Base-by-base conservation (phyloP, 2,329 filamentous ascomycete species). In the Didymella sp. region DNA sequence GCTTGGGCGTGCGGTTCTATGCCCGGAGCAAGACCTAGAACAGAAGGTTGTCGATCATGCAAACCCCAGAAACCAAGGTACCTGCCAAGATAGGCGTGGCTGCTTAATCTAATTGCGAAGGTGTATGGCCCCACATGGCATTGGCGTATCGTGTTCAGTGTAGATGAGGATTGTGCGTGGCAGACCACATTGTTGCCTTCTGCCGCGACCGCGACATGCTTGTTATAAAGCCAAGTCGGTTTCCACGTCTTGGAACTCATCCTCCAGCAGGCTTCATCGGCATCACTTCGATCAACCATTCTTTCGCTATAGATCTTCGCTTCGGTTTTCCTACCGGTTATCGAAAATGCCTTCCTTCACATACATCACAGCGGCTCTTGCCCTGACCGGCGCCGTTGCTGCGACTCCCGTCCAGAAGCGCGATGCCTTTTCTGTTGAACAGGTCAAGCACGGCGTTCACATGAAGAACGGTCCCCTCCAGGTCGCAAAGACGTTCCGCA, bases 401-500 rank as follows among this genome's bases (percentile, higher is more conserved):
- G 72, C 73, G 41, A 67, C 51, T 11, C 74, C 74, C 4, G 65
- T 76, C 45, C 65, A 59, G 56, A 73, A 71, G 63, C 68, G 67
- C 17, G 59, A 60, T 25, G 43, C 64, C 11, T 77, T 76, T 61
- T 64, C 69, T 7, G 45, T 76, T 17, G 24, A 66, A 31, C 74
- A 76, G 56, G 71, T 76, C 48, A 57, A 67, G 51, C 67, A 65
- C 46, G 62, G 60, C 47, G 61, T 61, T 15, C 68, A 66, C 58
- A 51, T 70, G 62, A 78, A 76, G 68, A 77, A 72, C 59, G 78
- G 78, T 28, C 72, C 78, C 1, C 58, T 63, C 7, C 66, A 72
- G 30, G 70, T 77, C 49, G 68, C 73, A 51, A 78, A 78, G 71
- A 74, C 76, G 1, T 75, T 78, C 55, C 63, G 71, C 58, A 81